Evolutionary conservation across 192 early-diverging fungal genomes (phyloP), one percentile per base, ranked within the genome.

Genomic region (Coemansia sp.): DNA sequence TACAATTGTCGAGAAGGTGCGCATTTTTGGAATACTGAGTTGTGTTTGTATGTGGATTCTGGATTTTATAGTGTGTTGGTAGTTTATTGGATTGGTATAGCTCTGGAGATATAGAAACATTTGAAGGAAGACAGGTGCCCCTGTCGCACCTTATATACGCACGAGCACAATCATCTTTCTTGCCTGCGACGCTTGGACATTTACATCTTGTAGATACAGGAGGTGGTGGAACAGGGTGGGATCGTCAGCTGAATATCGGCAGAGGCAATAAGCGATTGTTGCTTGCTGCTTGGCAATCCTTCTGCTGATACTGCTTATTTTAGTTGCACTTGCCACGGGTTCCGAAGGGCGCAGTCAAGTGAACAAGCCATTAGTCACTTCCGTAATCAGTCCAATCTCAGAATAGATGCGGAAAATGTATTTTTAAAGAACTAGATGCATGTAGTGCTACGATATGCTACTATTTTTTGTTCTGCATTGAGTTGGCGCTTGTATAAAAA

Each of bases 1-100:
- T 44, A 63, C 48, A 23, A 55, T 49, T 23, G 67, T 49, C 16
- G 60, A 52, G 23, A 61, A 32, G 7, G 60, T 32, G 14, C 49
- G 49, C 60, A 61, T 61, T 5, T 27, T 49, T 41, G 19, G 19
- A 23, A 12, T 23, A 0, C 19, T 7, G 24, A 25, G 18, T 22
- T n/a, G 9, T 26, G 16, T 9, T 19, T 34, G 54, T 56, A 21
- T 28, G n/a, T 34, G 16, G 44, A 48, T 31, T 25, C 10, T 47
- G 7, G 41, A 27, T 9, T 41, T 3, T 8, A 9, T 60, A 12
- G 30, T 60, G 21, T 60, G 47, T 60, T 44, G 3, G 48, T 9
- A 25, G 28, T 16, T 60, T 22, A 19, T 50, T 22, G 44, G 38
- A 16, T 44, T 44, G 14, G 38, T 44, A 14, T 44, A 0, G 14